Base-by-base conservation (phyloP, 495 filamentous ascomycete genomes). In the Mytilinidion resinicola region DNA sequence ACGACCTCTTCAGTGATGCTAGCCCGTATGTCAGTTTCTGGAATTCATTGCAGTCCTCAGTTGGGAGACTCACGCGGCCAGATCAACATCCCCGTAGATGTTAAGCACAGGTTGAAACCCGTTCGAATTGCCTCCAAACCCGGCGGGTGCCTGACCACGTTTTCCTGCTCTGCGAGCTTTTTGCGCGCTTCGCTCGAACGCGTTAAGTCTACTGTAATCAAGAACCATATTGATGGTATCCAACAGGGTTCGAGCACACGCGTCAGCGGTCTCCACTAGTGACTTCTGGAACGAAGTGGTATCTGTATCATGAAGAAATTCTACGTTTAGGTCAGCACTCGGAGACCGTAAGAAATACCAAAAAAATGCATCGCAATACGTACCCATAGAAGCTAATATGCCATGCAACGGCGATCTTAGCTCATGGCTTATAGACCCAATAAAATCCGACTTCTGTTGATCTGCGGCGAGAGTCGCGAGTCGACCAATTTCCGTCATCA, bases 171-270 rank as follows among this genome's bases (percentile, higher is more conserved):
- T 12, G 1, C 44, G 15, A 19, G 21, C 47, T 53, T 55, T 60
- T 38, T 51, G 14, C 50, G 47, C 50, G 37, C 49, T 35, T 21
- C 56, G 15, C 53, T 59, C 38, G 35, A 63, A 47, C 17, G 55
- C 56, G 43, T 67, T 69, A 14, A 69, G 59, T 48, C 62, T 68
- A 25, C 50, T 60, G 42, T 60, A 68, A 30, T 66, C 61, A 4
- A 66, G 50, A 9, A 66, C 44, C 25, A 63, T 56, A 15, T 63
- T 53, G 4, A 68, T 53, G 7, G 58, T 67, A 41, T 68, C 66
- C 25, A 68, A 50, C 5, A 68, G 57, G 14, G 56, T 66, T 17
- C 52, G 57, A 1, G 53, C 63, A 46, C 63, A 68, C 4, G 54
- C 51, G 14, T 41, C 52, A 8, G 53, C 60, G 10, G 55, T 57